Evolutionary conservation across 345 rosid species (phyloP), one percentile per base, ranked within the genome.

Genomic region (Citrus trifoliata): DNA sequence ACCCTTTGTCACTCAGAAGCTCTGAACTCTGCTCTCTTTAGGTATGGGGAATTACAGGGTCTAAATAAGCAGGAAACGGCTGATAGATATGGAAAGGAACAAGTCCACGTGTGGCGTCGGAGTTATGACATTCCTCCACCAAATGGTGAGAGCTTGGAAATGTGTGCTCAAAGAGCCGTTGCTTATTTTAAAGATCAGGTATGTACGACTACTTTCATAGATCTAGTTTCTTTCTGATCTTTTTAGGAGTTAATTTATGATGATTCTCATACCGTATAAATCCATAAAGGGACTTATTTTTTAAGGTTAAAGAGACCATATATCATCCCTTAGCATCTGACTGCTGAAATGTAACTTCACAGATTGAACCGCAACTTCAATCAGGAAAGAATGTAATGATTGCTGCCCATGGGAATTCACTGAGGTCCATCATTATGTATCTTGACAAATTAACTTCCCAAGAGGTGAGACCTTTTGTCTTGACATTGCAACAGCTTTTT

Each of bases 21-120:
- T 74, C 67, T 61, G 37, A 33, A 59, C 33, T 24, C 67, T 77
- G 24, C 33, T 73, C 22, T 78, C 63, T 61, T 33, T 81, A 96
- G 98, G 99, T 96, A 97, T 75, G 98, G 99, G 79, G 96, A 97
- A 83, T 80, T 97, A 48, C 98, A 94, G 71, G 99, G 99, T 82
- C 93, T 94, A 33, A 97, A 97, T 85, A 97, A 97, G 87, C 86
- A 93, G 78, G 98, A 94, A 87, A 97, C 99, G 3, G 97, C 99
- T 22, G 95, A 92, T 56, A 90, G 93, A 86, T 97, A 88, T 60
- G 99, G 99, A 79, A 92, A 89, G 68, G 93, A 97, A 68, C 87
- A 93, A 82, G 97, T 96, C 82, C 97, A 96, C 1, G 95, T 94
- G 86, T 96, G 98, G 99, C 93, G 99, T 71, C 88, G 98, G 80